These are phyloP conservation scores for Beauveria brongniartii DNA, from an alignment of 2,329 filamentous ascomycete genomes.

Conservation along the genomic window DNA sequence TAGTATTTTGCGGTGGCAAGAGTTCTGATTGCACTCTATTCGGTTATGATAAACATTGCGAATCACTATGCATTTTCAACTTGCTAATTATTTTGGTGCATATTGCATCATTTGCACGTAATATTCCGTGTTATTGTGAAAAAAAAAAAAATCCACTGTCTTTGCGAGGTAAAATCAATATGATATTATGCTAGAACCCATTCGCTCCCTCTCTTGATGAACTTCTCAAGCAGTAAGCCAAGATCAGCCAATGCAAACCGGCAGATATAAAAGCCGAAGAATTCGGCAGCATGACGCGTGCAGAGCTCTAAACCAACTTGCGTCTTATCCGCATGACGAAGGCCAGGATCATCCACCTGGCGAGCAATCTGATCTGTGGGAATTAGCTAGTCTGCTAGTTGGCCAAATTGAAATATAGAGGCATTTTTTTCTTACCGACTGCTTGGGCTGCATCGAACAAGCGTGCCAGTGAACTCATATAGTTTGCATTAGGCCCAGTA, in stretches of 20 bases:
- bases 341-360: slow-evolving; percentile 89
- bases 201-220: slow-evolving; percentile 91
- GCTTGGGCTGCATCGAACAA: slow-evolving; percentile 91
- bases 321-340: slow-evolving; percentile 85
- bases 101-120: no score
- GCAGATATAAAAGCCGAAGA: slow-evolving; percentile 95
- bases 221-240: slow-evolving; percentile 83
- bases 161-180: no score
- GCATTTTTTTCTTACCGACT: slow-evolving; percentile 58
- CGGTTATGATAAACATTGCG: no score
- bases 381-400: neutral
- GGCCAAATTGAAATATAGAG: neutral
- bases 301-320: slow-evolving; percentile 93
- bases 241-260: slow-evolving; percentile 88
- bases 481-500: slow-evolving; percentile 75
- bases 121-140: no score
- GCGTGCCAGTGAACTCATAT: slow-evolving; percentile 84
- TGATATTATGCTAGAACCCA: slow-evolving; percentile 56
- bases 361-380: slow-evolving; percentile 81
- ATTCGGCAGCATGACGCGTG: slow-evolving; percentile 88
- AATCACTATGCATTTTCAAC: no score
- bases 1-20: no score
- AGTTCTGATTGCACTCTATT: no score
- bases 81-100: no score
- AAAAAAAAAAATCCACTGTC: no score